phyloP scores from a whole-genome alignment of 2,329 filamentous ascomycete species.

The Aureobasidium sp. region DNA sequence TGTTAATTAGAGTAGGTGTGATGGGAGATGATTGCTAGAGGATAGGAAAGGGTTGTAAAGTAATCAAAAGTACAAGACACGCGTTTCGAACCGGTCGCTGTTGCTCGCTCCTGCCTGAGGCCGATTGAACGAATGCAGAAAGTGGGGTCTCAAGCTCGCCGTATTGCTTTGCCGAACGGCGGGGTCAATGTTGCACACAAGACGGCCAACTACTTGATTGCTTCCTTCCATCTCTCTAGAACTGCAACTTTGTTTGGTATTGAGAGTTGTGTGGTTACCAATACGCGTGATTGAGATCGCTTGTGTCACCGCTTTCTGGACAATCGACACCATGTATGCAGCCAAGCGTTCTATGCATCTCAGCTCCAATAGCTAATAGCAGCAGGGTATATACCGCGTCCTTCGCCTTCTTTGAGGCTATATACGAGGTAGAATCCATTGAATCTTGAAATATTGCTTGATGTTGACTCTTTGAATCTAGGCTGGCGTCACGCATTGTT shows the following conservation, averaged over 20 bases:
- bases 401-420: slow-evolving; percentile 72
- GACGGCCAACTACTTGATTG: neutral
- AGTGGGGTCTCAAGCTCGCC: slow-evolving; percentile 2
- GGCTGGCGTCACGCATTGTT: slow-evolving; percentile 51
- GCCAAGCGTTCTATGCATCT: neutral
- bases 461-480: slow-evolving; percentile 14
- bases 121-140: neutral
- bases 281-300: neutral
- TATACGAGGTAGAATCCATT: slow-evolving; percentile 52
- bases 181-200: neutral
- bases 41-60: neutral
- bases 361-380: neutral
- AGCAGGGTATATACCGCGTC: slow-evolving; percentile 57
- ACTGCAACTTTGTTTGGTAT: slow-evolving; percentile 1
- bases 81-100: neutral
- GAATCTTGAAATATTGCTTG: neutral
- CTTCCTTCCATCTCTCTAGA: neutral
- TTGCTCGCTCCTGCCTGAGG: neutral
- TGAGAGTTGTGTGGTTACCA: neutral
- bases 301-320: neutral
- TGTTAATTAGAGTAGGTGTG: neutral
- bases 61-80: neutral
- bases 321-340: slow-evolving; percentile 1
- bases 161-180: neutral
- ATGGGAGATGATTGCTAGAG: neutral